Evolutionary conservation across 2,329 filamentous ascomycete species (phyloP).

Genomic region (Fusarium austroafricanum): DNA sequence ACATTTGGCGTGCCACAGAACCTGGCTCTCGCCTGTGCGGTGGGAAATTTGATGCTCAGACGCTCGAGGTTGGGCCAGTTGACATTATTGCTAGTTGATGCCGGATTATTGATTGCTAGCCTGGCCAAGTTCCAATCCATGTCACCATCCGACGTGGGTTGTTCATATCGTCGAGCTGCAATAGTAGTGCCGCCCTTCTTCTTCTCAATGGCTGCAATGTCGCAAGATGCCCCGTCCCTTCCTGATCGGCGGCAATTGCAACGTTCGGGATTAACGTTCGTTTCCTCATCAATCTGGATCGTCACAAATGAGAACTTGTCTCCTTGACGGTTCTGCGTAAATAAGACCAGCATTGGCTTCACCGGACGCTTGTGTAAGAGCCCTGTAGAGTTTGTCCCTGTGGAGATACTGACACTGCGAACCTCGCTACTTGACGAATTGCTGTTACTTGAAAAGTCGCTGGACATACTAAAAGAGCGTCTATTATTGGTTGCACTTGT

Average conservation of each 20-base stretch:
- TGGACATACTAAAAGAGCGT: conserved; percentile 42
- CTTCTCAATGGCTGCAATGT: conserved; percentile 46
- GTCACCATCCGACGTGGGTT: conserved; percentile 14
- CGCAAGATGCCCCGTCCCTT: conserved; percentile 40
- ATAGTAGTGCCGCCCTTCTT: conserved; percentile 42
- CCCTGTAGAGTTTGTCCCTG: conserved; percentile 45
- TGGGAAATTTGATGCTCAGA: conserved; percentile 49
- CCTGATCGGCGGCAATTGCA: conserved; percentile 50
- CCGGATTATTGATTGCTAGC: conserved; percentile 46
- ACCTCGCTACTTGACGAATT: conserved; percentile 44
- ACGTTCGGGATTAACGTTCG: conserved; percentile 49
- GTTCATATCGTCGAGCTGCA: conserved; percentile 47
- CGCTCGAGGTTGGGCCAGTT: conserved; percentile 46
- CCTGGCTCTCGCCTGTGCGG: conserved; percentile 28
- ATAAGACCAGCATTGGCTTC: conserved; percentile 52
- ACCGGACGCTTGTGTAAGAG: conserved; percentile 47
- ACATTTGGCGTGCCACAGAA: conserved; percentile 47
- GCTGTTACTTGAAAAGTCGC: conserved; percentile 40
- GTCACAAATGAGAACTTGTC: conserved; percentile 46
- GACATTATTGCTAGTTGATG: conserved; percentile 30
- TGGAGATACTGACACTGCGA: conserved; percentile 43
- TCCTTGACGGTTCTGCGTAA: conserved; percentile 43
- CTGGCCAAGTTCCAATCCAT: conserved; percentile 49
- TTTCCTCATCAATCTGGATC: conserved; percentile 49
- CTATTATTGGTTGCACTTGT: conserved; percentile 19